Conservation (phyloP, 2,329 filamentous ascomycete species). For the Aspergillus aculeatinus region DNA sequence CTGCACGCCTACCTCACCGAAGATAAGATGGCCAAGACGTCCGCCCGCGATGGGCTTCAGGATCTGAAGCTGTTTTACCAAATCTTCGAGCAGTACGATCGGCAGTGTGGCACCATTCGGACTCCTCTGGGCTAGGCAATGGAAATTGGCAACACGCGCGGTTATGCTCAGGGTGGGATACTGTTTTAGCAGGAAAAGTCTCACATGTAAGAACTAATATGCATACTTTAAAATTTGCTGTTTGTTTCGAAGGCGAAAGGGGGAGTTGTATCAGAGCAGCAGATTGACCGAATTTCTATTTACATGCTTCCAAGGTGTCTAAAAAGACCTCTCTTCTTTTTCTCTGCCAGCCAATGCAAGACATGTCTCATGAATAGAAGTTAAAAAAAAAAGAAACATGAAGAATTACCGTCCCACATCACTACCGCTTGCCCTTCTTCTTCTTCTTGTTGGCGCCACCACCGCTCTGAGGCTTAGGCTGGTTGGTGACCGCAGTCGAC, state of each 20-base stretch:
- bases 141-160: background rate
- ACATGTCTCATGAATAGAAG: constrained; percentile 12
- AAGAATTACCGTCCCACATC: constrained; percentile 1
- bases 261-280: background rate
- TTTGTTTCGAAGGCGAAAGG: background rate
- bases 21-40: constrained; percentile 34
- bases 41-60: constrained; percentile 35
- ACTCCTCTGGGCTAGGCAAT: constrained; percentile 31
- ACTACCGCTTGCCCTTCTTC: constrained; percentile 52
- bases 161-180: background rate
- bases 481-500: constrained; percentile 36
- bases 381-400: background rate
- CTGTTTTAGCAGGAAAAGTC: background rate
- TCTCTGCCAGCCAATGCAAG: constrained; percentile 8
- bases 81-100: constrained; percentile 39
- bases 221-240: background rate
- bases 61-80: constrained; percentile 38
- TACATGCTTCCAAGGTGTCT: constrained; percentile 10
- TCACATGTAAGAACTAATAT: background rate
- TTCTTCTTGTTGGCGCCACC: constrained; percentile 49
- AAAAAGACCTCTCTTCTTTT: background rate
- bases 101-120: constrained; percentile 36
- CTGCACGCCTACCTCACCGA: constrained; percentile 37
- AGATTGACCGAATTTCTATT: background rate
- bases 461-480: constrained; percentile 35